Evolutionary conservation across 1,284 basidiomycete genomes (phyloP), one percentile per base, ranked within the genome.

Genomic region (Rhodotorula sp.): DNA sequence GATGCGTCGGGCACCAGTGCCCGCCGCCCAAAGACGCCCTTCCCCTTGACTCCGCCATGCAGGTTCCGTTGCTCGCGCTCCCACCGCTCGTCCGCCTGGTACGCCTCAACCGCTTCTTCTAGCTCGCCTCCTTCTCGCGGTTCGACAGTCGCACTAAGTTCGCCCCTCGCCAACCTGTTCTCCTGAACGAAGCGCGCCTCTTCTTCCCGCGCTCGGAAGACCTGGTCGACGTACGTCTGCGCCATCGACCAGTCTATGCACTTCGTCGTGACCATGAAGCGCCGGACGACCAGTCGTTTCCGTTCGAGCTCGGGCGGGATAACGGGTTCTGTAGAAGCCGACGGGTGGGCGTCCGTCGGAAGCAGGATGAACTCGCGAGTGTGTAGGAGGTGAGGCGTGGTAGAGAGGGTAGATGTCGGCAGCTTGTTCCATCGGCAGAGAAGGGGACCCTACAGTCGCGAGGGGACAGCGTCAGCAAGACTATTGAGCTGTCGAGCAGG

Each of bases 301-400:
- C 71, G 68, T 52, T 75, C 73, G 44, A 60, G 50, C 1, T 50
- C 16, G 0, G 67, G 58, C 10, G 73, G 34, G 8, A 68, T 51
- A 18, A 73, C 50, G 0, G 70, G 71, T 20, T 44, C 37, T 7
- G 68, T 37, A 5, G 70, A 73, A 3, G 67, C 55, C 10, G 72
- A 60, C 0, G 72, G 34, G 77, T 80, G 28, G 0, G 71, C 62
- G 37, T 80, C 81, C 8, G 82, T 81, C 8, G 84, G 88, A 62
- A 86, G 84, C 30, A 82, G 76, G 65, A 90, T 79, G 72, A 82
- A 85, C 2, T 82, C 81, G 24, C 88, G 85, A 0, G 89, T 90
- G 78, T 90, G 89, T 8, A 90, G 81, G 24, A 90, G 81, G 75
- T 89, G 88, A 4, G 89, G 89, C 0, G 86, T 89, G 0, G 87